Base-by-base conservation (phyloP, 108 stramenopile species). In the Cyclotella distinguenda region DNA sequence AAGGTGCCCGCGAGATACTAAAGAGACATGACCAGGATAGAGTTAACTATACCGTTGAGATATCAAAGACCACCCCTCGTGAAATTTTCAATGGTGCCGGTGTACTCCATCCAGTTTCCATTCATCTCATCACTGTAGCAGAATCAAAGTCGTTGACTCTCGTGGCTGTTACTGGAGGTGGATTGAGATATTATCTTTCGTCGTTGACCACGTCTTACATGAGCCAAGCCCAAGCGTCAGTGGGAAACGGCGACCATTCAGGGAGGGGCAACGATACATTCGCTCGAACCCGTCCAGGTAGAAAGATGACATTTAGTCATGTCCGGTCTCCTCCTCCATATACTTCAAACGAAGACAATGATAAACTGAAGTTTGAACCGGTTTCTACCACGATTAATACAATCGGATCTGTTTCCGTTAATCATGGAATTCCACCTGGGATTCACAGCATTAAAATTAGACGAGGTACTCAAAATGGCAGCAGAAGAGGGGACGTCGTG, bases 121-220 rank as follows among this genome's bases (percentile, higher is more conserved):
- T 94, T 45, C 82, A 89, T 33, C 66, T 94, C 23, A 82, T 94
- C 34, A 79, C 86, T 0, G 60, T 52, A 9, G 23, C 57, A 18
- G 93, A 94, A 64, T 86, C 85, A 40, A 79, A 80, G 21, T 77
- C 78, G 9, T 52, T 94, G 47, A 88, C 88, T 23, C 82, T 94
- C 43, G 72, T 94, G 35, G 90, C 87, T 38, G 72, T 91, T 23
- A 91, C 90, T 16, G 77, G 83, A 15, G 88, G 88, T 19, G 93
- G 93, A 6, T 56, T 91, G 36, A 71, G 93, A 43, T 88, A 90
- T 28, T 94, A 91, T 56, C 68, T 94, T 8, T 84, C 88, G 9
- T 75, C 85, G 0, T 54, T 91, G 19, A 40, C 81, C 4, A 57
- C 70, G 8, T 66, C 74, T 12, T 60, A 36, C 40, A 73, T 78